These are phyloP conservation scores for Jatropha podagrica DNA, from an alignment of 441 rosid genomes.

Conservation along the genomic window DNA sequence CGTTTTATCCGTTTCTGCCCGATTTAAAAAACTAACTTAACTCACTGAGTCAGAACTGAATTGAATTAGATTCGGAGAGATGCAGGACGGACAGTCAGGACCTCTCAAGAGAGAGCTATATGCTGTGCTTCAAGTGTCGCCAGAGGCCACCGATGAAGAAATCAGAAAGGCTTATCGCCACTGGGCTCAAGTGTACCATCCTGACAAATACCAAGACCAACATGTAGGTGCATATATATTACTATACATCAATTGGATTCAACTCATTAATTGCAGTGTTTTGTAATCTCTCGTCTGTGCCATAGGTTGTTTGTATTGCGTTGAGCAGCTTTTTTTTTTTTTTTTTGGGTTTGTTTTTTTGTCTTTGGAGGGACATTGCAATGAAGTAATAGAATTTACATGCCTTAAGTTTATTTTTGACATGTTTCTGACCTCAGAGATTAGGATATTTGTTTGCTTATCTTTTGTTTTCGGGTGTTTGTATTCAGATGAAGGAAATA, in stretches of 20 bases:
- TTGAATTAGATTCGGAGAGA: not conserved
- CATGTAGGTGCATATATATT: conserved; percentile 36
- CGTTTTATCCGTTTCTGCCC: not conserved
- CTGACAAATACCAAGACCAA: conserved; percentile 81
- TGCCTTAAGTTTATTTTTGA: not conserved
- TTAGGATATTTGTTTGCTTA: not conserved
- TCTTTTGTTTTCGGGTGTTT: not conserved
- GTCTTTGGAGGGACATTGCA: not conserved
- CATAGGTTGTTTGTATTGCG: not conserved
- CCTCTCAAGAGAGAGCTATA: conserved; percentile 73
- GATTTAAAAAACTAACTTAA: not conserved
- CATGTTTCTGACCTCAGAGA: not conserved
- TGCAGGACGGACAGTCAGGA: conserved; percentile 30
- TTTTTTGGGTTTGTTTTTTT: not conserved
- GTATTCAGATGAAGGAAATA: conserved; percentile 78
- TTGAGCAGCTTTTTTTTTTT: not conserved
- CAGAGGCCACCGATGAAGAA: conserved; percentile 91
- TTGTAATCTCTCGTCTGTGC: not conserved
- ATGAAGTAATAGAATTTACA: not conserved
- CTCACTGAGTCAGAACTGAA: not conserved
- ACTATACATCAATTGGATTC: too few relatives aligned
- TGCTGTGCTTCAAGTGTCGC: conserved; percentile 82
- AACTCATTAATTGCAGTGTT: too few relatives aligned
- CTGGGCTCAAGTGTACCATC: conserved; percentile 98
- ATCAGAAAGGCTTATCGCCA: conserved; percentile 87